Base-by-base conservation (phyloP, 1,284 basidiomycete species). In the Cerioporus squamosus region DNA sequence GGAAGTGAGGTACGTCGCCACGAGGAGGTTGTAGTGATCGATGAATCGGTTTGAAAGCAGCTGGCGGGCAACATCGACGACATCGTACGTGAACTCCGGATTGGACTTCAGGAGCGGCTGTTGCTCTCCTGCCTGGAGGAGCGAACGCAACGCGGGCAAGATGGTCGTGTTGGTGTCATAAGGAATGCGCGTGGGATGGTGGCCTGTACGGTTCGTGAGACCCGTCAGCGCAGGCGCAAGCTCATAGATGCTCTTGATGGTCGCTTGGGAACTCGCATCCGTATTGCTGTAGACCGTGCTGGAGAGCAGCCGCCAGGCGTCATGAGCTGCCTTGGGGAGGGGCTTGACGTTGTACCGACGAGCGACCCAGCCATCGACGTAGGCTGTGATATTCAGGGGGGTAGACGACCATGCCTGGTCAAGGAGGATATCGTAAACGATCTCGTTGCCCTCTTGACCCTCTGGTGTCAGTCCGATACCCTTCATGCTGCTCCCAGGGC, bases 391-490 rank as follows among this genome's bases (percentile, higher is more conserved):
- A 60, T 76, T 57, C 51, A 80, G 67, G 2, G 72, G 62, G 0
- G 64, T 65, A 1, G 70, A 50, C 6, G 72, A 76, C 78, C 79
- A 80, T 0, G 76, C 77, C 53, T 77, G 74, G 64, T 80, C 77
- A 44, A 78, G 72, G 3, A 78, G 68, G n/a, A 78, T 61, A 44
- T 79, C 75, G 54, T 78, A 80, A 14, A 79, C 66, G 46, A 79
- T 71, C 66, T 80, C 78, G 62, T 80, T 79, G 14, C 78, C 75
- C 57, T 80, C 78, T 51, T 77, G 69, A 14, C 79, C 78, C 53
- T 80, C 79, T 55, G 74, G 75, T 0, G 77, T 77, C 57, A 80
- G 62, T 2, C 78, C 79, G 57, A 76, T 68, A 8, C 79, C 78
- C 43, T 72, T 68, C 76, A 79, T 78, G 20, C 73, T 70, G 55